phyloP scores from a whole-genome alignment of 2,329 filamentous ascomycete genomes.

The Xylaria arbuscula region DNA sequence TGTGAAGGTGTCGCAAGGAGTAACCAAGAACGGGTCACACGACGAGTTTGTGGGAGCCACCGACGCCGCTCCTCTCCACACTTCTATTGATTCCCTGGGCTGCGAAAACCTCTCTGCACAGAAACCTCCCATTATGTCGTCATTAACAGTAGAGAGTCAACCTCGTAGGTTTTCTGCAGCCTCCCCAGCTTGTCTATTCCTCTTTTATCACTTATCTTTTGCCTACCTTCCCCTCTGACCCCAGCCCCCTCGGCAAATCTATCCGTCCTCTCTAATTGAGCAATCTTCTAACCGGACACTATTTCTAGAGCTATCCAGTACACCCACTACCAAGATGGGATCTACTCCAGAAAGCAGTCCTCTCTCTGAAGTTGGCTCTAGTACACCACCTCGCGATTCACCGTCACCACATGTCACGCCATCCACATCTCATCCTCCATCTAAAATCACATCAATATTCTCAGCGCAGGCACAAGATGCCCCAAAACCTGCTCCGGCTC shows the following conservation, averaged over 20 bases:
- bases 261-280: neutral
- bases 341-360: slow-evolving; percentile 48
- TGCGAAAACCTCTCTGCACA: slow-evolving; percentile 38
- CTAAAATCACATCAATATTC: slow-evolving; percentile 41
- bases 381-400: slow-evolving; percentile 54
- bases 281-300: slow-evolving; percentile 23
- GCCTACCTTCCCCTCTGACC: neutral
- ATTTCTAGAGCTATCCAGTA: slow-evolving; percentile 36
- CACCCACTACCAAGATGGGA: slow-evolving; percentile 42
- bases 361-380: slow-evolving; percentile 58
- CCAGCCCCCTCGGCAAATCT: slow-evolving; percentile 26
- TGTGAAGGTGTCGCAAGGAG: slow-evolving; percentile 58
- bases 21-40: slow-evolving; percentile 59
- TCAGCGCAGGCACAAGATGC: slow-evolving; percentile 21
- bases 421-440: slow-evolving; percentile 41
- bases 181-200: neutral
- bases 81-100: slow-evolving; percentile 43
- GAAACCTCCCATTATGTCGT: slow-evolving; percentile 38
- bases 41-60: slow-evolving; percentile 55
- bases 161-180: slow-evolving; percentile 38
- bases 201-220: neutral
- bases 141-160: slow-evolving; percentile 32
- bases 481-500: slow-evolving; percentile 17
- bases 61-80: slow-evolving; percentile 35
- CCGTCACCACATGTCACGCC: slow-evolving; percentile 51